Conservation (phyloP, 306 rosid genomes). For the Ochetophila trinervis region DNA sequence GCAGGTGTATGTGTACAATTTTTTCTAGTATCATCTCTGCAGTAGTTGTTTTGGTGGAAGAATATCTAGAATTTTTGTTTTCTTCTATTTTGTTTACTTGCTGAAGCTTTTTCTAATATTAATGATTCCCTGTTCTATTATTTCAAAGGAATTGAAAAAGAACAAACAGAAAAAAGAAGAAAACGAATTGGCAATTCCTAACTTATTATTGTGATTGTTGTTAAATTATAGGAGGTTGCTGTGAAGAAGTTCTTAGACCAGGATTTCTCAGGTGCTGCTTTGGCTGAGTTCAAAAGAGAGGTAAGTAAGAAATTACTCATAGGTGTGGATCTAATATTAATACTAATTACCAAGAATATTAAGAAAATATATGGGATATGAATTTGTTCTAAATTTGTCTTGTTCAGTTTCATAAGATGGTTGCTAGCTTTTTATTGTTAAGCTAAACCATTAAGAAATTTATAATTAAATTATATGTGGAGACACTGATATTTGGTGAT, state of each 20-base stretch:
- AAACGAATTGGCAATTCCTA: not conserved
- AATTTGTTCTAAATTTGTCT: too few relatives aligned
- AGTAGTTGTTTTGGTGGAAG: not conserved
- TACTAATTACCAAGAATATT: too few relatives aligned
- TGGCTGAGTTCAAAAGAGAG: constrained; percentile 98
- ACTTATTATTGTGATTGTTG: constrained; percentile 31
- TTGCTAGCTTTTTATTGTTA: too few relatives aligned
- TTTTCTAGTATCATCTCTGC: not conserved
- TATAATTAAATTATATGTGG: too few relatives aligned
- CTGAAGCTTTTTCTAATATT: too few relatives aligned
- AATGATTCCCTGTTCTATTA: not conserved
- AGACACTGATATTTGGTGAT: too few relatives aligned
- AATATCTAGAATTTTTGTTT: too few relatives aligned
- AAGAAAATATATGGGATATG: too few relatives aligned
- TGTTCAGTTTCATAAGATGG: too few relatives aligned
- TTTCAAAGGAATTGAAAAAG: not conserved
- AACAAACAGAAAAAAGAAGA: not conserved
- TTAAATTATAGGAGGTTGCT: constrained; percentile 87
- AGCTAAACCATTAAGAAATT: too few relatives aligned
- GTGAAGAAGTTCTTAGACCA: constrained; percentile 99
- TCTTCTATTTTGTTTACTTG: too few relatives aligned
- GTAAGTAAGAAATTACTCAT: constrained; percentile 49
- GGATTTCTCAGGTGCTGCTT: constrained; percentile 98
- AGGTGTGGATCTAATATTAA: not conserved
- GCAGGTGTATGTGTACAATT: not conserved